These are phyloP conservation scores for Suhomyces yuchorum DNA, from an alignment of 1,139 yeast species.

Conservation along the genomic window DNA sequence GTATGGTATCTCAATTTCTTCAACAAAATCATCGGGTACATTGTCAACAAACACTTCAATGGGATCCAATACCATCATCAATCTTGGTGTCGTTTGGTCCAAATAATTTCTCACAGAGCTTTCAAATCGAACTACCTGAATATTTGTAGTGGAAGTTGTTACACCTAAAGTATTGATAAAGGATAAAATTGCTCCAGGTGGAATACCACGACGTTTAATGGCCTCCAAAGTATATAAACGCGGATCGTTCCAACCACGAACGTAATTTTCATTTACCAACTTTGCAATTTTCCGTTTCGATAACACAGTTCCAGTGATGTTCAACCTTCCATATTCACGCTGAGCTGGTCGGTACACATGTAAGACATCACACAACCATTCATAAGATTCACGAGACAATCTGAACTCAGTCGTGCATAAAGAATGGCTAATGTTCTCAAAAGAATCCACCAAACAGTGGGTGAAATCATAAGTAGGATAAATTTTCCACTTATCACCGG, in stretches of 20 bases:
- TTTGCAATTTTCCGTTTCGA: slow-evolving; percentile 95
- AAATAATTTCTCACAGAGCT: slow-evolving; percentile 82
- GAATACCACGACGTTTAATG: slow-evolving; percentile 94
- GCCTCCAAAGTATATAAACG: slow-evolving; percentile 93
- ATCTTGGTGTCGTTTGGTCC: slow-evolving; percentile 90
- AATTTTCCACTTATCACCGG: slow-evolving; percentile 95
- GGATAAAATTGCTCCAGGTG: slow-evolving; percentile 96
- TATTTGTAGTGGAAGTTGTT: slow-evolving; percentile 88
- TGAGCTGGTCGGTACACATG: slow-evolving; percentile 98
- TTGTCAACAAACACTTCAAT: slow-evolving; percentile 82
- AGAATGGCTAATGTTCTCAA: slow-evolving; percentile 94
- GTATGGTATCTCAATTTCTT: slow-evolving; percentile 76
- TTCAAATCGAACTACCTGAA: slow-evolving; percentile 88
- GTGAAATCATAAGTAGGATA: slow-evolving; percentile 99
- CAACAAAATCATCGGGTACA: slow-evolving; percentile 71
- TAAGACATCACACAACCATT: slow-evolving; percentile 96
- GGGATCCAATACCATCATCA: slow-evolving; percentile 92
- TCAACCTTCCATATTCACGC: slow-evolving; percentile 96
- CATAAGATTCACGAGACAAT: slow-evolving; percentile 90
- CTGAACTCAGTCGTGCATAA: slow-evolving; percentile 94
- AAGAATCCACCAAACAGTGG: slow-evolving; percentile 96
- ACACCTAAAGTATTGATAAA: slow-evolving; percentile 96
- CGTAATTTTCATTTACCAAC: slow-evolving; percentile 76
- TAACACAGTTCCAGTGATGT: slow-evolving; percentile 90
- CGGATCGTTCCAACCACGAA: slow-evolving; percentile 99